Percentiles rank a stretch among this genome's conserved stretches.
Conservation (phyloP, 495 filamentous ascomycete species). For the Sabuloglossum arenarium region DNA sequence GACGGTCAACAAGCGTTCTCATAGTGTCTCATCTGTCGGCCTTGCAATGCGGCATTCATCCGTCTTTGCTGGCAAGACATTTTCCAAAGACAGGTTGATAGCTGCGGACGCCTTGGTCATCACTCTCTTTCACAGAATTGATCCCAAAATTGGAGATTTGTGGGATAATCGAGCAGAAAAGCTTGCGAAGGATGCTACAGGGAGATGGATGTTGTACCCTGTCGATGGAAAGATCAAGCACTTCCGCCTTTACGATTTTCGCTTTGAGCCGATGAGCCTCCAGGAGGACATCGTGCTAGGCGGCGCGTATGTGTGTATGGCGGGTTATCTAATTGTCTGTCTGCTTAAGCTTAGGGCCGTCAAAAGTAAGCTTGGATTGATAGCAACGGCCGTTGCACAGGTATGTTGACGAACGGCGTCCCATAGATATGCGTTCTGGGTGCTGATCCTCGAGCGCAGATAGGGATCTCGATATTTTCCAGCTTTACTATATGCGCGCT, state of each 20-base stretch:
- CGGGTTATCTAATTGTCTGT: constrained; percentile 33
- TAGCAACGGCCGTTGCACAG: constrained; percentile 39
- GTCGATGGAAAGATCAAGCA: constrained; percentile 24
- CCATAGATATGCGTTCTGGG: neutral
- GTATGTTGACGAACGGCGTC: constrained; percentile 9
- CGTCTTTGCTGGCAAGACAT: constrained; percentile 54
- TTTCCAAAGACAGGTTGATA: constrained; percentile 34
- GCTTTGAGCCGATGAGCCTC: constrained; percentile 42
- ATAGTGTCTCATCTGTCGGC: constrained; percentile 35
- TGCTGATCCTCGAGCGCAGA: constrained; percentile 20
- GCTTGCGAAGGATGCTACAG: constrained; percentile 22
- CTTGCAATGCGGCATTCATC: constrained; percentile 49
- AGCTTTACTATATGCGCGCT: constrained; percentile 43
- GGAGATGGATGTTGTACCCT: constrained; percentile 40
- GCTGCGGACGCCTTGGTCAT: constrained; percentile 56
- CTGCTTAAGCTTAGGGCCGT: constrained; percentile 41
- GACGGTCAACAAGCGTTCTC: constrained; percentile 39
- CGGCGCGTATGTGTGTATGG: constrained; percentile 34
- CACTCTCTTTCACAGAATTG: constrained; percentile 40
- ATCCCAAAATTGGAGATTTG: constrained; percentile 31
- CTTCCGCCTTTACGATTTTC: constrained; percentile 48
- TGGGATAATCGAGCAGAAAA: constrained; percentile 33
- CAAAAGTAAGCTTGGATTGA: constrained; percentile 44
- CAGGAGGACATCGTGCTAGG: constrained; percentile 35
- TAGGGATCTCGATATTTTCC: constrained; percentile 41